phyloP scores from a whole-genome alignment of 208 protist genomes.

The Trypanosoma mega region DNA sequence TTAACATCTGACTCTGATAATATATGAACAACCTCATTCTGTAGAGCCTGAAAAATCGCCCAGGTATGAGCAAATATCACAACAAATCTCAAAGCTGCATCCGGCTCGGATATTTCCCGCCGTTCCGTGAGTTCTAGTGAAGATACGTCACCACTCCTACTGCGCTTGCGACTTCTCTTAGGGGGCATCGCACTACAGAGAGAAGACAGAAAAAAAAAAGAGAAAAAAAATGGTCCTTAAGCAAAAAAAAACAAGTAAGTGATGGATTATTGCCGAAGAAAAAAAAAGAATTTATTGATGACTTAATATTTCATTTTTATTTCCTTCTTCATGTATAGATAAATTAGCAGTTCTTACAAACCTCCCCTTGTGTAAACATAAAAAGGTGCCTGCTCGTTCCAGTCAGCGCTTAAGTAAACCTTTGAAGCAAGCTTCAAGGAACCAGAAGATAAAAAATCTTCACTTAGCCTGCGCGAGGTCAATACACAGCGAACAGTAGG shows the following conservation, averaged over 20 bases:
- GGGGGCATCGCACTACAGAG: not conserved
- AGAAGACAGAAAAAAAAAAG: not conserved
- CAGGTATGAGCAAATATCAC: too few species aligned
- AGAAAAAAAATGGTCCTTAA: not conserved
- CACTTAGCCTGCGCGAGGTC: conserved; percentile 71
- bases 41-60: too few species aligned
- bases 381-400: conserved; percentile 80
- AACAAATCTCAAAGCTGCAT: too few species aligned
- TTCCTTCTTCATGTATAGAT: not conserved
- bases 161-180: not conserved
- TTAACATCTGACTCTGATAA: not conserved
- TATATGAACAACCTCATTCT: too few species aligned
- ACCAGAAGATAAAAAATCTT: conserved; percentile 31
- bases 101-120: too few species aligned
- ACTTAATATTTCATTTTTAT: not conserved
- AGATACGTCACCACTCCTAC: not conserved
- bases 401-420: conserved; percentile 63
- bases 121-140: not conserved
- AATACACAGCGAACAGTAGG: conserved; percentile 72
- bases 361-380: conserved; percentile 51
- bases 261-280: not conserved
- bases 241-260: not conserved
- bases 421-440: conserved; percentile 40
- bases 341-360: not conserved
- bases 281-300: not conserved